phyloP scores from a whole-genome alignment of 2,329 filamentous ascomycete species.

The Pseudogymnoascus sp. region DNA sequence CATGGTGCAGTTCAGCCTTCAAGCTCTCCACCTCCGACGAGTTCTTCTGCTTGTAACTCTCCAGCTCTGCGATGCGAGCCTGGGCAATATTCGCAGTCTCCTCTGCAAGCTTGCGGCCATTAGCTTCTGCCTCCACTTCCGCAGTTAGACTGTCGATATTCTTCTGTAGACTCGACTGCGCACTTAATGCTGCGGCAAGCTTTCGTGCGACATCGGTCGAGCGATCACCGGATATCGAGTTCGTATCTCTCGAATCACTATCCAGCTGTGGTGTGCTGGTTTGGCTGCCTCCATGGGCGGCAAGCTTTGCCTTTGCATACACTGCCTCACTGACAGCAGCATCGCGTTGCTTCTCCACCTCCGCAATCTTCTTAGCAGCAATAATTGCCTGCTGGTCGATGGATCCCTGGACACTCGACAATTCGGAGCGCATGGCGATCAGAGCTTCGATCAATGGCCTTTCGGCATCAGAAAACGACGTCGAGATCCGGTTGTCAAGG shows the following conservation, averaged over 20 bases:
- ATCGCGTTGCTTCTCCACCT: slow-evolving; percentile 90
- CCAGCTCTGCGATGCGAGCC: slow-evolving; percentile 73
- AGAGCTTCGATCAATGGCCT: slow-evolving; percentile 86
- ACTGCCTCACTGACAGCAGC: slow-evolving; percentile 89
- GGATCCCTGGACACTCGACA: slow-evolving; percentile 79
- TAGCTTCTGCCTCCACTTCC: slow-evolving; percentile 74
- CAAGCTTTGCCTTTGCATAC: slow-evolving; percentile 87
- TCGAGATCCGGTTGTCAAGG: slow-evolving; percentile 65
- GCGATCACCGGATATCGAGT: slow-evolving; percentile 50
- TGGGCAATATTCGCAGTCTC: slow-evolving; percentile 78
- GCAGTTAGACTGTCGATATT: slow-evolving; percentile 58
- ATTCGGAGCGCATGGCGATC: slow-evolving; percentile 79
- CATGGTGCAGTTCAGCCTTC: slow-evolving; percentile 73
- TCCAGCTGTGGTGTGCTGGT: slow-evolving; percentile 51
- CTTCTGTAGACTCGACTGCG: slow-evolving; percentile 73
- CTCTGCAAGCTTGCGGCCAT: slow-evolving; percentile 74
- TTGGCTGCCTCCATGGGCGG: slow-evolving; percentile 66
- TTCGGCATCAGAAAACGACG: slow-evolving; percentile 85
- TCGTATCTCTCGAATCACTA: slow-evolving; percentile 48
- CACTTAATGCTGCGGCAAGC: slow-evolving; percentile 68
- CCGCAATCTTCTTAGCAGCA: slow-evolving; percentile 82
- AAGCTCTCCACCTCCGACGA: slow-evolving; percentile 78
- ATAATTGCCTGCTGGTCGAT: slow-evolving; percentile 81
- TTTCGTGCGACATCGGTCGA: slow-evolving; percentile 70
- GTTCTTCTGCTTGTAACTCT: slow-evolving; percentile 73